phyloP scores from a whole-genome alignment of 208 protist species.

The Leishmania tarentolae region DNA sequence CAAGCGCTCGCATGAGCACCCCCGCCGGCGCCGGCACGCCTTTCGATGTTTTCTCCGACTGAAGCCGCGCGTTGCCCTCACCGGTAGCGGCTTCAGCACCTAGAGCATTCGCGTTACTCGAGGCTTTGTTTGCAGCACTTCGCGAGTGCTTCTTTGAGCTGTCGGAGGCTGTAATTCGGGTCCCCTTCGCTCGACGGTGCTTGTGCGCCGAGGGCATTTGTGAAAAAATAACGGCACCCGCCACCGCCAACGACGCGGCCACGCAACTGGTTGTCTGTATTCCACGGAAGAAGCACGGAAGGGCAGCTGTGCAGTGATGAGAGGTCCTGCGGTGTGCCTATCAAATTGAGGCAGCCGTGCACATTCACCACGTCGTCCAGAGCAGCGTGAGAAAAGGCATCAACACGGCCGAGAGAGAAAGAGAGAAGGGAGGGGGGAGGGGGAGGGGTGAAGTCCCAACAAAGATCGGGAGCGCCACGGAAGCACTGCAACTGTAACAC shows the following conservation, averaged over 20 bases:
- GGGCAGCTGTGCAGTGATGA: background rate
- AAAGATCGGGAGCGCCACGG: background rate
- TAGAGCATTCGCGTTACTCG: background rate
- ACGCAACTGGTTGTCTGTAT: background rate
- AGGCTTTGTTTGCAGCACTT: background rate
- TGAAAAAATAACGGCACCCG: background rate
- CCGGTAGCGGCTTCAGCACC: background rate
- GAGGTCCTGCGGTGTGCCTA: background rate
- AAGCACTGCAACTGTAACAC: background rate
- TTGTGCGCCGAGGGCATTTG: conserved; percentile 1
- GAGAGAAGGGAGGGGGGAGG: background rate
- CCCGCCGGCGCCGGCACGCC: conserved; percentile 31
- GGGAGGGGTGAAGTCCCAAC: no score
- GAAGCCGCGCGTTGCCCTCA: background rate
- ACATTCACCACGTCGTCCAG: background rate
- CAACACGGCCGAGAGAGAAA: background rate
- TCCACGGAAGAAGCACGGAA: background rate
- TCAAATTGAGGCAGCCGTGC: background rate
- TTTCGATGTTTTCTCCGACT: background rate
- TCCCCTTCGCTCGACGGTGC: background rate
- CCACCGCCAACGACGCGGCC: background rate
- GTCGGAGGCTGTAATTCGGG: background rate
- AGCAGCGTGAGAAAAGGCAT: background rate
- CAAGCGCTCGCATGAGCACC: conserved; percentile 31
- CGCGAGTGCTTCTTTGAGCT: background rate